Evolutionary conservation across 1,139 yeast genomes (phyloP), one percentile per base, ranked within the genome.

Genomic region (Saccharomyces hybrid): DNA sequence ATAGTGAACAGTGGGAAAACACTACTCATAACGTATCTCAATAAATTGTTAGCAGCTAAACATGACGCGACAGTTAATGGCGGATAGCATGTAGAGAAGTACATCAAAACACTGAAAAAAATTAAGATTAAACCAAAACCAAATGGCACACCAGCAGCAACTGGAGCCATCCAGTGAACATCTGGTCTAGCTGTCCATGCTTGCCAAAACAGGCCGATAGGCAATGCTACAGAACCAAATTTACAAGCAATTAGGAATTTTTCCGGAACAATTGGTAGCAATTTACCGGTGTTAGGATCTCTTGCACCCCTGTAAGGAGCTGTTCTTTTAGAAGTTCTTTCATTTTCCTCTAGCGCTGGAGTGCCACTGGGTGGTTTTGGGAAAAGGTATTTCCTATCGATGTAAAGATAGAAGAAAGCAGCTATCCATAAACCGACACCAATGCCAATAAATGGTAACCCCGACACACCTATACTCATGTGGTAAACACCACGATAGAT

Each of bases 141-240:
- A 66, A 86, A 86, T 44, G 90, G 85, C 44, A 82, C 77, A 59
- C 89, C 90, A 0, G 93, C 83, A 32, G 86, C 80, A 48, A 84
- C 76, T 9, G 95, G 90, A 14, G 82, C 86, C 74, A 86, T 82
- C 95, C 95, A 88, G 69, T 87, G 95, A 31, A 86, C 81, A 44
- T 72, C 68, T 2, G 62, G 59, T 64, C 80, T 78, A 5, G 88
- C 80, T 3, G 91, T 78, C 95, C 95, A 87, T 13, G 86, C 95
- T 57, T 86, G 75, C 95, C 95, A 87, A 70, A 88, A 87, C 56
- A 87, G 75, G 0, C 88, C 78, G 49, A 83, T 74, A 16, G 91
- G 91, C 58, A 87, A 73, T 26, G 81, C 77, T 32, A 84, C 67
- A 1, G 90, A 82, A 28, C 88, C 86, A 56, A 81, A 69, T 59